A percentile compares a stretch with the other conserved stretches of the same genome.
phyloP scores from a whole-genome alignment of 2,329 filamentous ascomycete genomes.

The Fusarium sp. region DNA sequence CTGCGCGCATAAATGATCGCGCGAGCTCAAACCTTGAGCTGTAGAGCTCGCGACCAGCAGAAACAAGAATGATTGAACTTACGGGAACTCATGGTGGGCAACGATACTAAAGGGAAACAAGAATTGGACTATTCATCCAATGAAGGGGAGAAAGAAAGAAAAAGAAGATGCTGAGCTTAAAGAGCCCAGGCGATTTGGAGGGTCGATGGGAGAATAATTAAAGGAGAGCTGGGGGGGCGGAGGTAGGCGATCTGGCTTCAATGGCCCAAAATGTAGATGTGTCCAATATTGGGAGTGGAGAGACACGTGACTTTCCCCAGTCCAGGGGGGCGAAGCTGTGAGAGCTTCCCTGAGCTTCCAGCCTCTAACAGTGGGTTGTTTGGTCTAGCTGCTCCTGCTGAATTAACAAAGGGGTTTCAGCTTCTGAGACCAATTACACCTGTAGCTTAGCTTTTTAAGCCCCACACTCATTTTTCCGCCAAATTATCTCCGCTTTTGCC shows the following conservation, averaged over 20 bases:
- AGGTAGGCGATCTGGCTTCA: slow-evolving; percentile 59
- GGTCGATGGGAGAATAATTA: slow-evolving; percentile 49
- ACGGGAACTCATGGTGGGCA: slow-evolving; percentile 67
- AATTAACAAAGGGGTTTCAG: slow-evolving; percentile 35
- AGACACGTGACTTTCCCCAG: slow-evolving; percentile 48
- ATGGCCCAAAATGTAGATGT: slow-evolving; percentile 57
- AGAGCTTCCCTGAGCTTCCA: slow-evolving; percentile 37
- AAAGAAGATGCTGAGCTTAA: slow-evolving; percentile 52
- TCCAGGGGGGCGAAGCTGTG: slow-evolving; percentile 12
- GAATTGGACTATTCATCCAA: slow-evolving; percentile 56
- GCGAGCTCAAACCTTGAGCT: slow-evolving; percentile 31
- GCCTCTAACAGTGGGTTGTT: slow-evolving; percentile 1
- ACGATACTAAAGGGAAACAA: slow-evolving; percentile 50
- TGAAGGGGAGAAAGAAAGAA: slow-evolving; percentile 49
- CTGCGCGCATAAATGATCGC: slow-evolving; percentile 40
- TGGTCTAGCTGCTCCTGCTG: neutral
- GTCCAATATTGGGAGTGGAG: slow-evolving; percentile 55
- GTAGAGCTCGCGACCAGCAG: slow-evolving; percentile 32
- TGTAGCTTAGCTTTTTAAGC: slow-evolving; percentile 1
- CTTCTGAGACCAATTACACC: slow-evolving; percentile 23
- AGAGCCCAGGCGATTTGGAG: slow-evolving; percentile 51
- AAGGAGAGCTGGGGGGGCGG: slow-evolving; percentile 52
- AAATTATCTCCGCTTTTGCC: slow-evolving; percentile 18
- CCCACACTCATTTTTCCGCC: slow-evolving; percentile 39
- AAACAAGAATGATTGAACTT: slow-evolving; percentile 50